A percentile compares a stretch with the other conserved stretches of the same genome.
phyloP scores from a whole-genome alignment of 768 basidiomycete species.

The Mycena vulgaris region DNA sequence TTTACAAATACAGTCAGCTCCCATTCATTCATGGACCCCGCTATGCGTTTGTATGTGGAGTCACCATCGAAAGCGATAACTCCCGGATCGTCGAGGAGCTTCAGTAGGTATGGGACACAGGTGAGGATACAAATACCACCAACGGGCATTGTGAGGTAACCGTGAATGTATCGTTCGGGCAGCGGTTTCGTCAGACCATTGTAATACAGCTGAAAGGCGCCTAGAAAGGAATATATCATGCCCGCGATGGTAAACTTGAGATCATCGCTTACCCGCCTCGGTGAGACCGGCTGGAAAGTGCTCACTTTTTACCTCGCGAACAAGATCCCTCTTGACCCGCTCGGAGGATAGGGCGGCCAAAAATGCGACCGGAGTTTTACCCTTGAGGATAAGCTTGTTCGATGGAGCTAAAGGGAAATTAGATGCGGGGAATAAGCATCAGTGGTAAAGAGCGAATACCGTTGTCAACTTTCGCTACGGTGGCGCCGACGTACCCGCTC shows the following conservation, averaged over 20 bases:
- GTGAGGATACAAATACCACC: slow-evolving; percentile 45
- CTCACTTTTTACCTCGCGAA: background rate
- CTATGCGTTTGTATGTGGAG: slow-evolving; percentile 28
- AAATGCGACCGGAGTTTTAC: background rate
- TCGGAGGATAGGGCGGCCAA: background rate
- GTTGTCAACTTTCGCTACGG: slow-evolving; percentile 35
- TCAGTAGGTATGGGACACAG: slow-evolving; percentile 25
- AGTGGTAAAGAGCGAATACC: slow-evolving; percentile 11
- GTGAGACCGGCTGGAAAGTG: background rate
- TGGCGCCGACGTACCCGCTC: slow-evolving; percentile 25
- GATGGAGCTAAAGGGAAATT: slow-evolving; percentile 6
- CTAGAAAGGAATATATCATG: background rate
- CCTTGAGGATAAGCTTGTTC: background rate
- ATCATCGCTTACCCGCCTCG: background rate
- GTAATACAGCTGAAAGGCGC: slow-evolving; percentile 17
- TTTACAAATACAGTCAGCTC: slow-evolving; percentile 21
- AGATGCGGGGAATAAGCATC: background rate
- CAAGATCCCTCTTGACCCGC: background rate
- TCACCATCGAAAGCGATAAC: slow-evolving; percentile 27
- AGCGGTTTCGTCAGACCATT: slow-evolving; percentile 50
- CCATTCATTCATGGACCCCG: slow-evolving; percentile 24
- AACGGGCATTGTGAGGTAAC: slow-evolving; percentile 9
- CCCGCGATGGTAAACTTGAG: background rate
- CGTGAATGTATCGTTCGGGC: slow-evolving; percentile 40
- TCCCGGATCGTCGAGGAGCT: slow-evolving; percentile 34